phyloP scores from a whole-genome alignment of 441 rosid genomes.

The Euphorbia schlechtendalii region DNA sequence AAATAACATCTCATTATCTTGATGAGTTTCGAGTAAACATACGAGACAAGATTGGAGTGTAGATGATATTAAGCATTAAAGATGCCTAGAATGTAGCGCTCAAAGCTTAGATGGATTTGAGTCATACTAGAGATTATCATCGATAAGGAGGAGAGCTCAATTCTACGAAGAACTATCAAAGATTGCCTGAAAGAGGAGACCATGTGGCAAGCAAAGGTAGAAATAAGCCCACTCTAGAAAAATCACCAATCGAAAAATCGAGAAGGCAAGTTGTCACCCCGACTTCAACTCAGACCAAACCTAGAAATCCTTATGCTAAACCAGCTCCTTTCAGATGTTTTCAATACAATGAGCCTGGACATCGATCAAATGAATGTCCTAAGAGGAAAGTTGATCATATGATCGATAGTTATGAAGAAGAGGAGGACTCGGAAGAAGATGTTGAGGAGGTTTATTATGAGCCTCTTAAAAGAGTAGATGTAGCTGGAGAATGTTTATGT shows the following conservation, averaged over 20 bases:
- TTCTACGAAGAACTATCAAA: no score
- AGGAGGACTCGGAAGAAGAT: background rate
- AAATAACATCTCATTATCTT: no score
- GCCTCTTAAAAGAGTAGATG: conserved; percentile 38
- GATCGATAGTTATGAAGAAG: background rate
- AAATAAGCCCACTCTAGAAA: no score
- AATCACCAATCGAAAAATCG: no score
- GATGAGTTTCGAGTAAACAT: no score
- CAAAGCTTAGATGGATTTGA: background rate
- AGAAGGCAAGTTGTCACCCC: no score
- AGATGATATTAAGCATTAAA: background rate
- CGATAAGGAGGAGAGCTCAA: background rate
- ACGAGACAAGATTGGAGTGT: background rate
- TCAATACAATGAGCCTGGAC: background rate
- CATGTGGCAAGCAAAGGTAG: no score
- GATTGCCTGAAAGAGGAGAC: no score
- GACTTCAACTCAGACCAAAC: background rate
- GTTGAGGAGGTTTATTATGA: background rate
- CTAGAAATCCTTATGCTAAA: background rate
- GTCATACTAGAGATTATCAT: background rate
- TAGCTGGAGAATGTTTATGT: no score
- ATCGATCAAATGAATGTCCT: background rate
- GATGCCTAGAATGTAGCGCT: background rate
- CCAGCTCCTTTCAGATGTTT: background rate
- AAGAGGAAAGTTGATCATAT: background rate